Conservation (phyloP, 371 early-diverging fungal genomes). For the Mucor plumbeus region DNA sequence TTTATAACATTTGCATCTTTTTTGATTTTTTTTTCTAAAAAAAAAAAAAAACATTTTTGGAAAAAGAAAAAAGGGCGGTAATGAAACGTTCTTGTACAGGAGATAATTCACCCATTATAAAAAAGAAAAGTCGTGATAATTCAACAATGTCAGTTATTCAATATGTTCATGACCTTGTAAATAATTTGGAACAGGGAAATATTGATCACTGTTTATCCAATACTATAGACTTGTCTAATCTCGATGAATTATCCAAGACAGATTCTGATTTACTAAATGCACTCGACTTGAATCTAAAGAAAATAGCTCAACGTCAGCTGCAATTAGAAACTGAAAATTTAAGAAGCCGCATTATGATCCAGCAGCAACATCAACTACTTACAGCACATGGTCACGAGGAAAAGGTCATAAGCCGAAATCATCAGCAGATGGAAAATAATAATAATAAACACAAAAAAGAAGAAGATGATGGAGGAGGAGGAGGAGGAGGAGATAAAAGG, state of each 20-base stretch:
- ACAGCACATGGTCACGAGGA: slow-evolving; percentile 34
- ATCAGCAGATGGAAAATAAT: not conserved
- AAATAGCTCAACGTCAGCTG: slow-evolving; percentile 46
- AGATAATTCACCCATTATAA: slow-evolving; percentile 26
- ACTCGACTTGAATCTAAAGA: slow-evolving; percentile 39
- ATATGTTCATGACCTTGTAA: slow-evolving; percentile 40
- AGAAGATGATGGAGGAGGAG: not conserved
- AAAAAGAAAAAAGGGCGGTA: slow-evolving; percentile 14
- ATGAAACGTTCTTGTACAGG: slow-evolving; percentile 34
- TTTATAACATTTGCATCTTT: not conserved
- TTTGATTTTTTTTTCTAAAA: not conserved
- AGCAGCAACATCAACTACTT: slow-evolving; percentile 47
- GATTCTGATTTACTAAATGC: slow-evolving; percentile 26
- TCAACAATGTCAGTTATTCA: slow-evolving; percentile 33
- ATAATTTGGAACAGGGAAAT: slow-evolving; percentile 46
- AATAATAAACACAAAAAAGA: slow-evolving; percentile 5
- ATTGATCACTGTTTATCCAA: slow-evolving; percentile 46
- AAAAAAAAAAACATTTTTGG: not conserved
- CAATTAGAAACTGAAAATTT: slow-evolving; percentile 49
- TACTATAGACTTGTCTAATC: not conserved
- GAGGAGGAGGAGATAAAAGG: not conserved
- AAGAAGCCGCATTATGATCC: slow-evolving; percentile 47
- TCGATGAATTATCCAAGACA: slow-evolving; percentile 1
- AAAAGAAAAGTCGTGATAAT: slow-evolving; percentile 32
- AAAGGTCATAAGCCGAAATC: slow-evolving; percentile 16